These are phyloP conservation scores for Mycosphaerella arachidis DNA, from an alignment of 2,329 filamentous ascomycete genomes.

Conservation along the genomic window DNA sequence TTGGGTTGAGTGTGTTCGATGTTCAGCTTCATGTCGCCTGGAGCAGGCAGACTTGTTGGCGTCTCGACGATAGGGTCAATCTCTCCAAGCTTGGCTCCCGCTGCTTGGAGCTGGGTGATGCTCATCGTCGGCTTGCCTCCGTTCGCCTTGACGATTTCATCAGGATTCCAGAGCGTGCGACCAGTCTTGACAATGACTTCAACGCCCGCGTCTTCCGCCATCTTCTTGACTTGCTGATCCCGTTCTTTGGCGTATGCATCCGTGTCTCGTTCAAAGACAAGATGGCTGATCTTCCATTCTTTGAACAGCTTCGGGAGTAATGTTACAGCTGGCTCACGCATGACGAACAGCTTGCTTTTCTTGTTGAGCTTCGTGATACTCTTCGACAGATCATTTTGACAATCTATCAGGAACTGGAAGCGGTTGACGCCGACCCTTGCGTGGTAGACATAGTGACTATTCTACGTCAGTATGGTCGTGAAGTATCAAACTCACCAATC, in stretches of 20 bases:
- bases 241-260: conserved; percentile 66
- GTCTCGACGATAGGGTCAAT: conserved; percentile 59
- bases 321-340: conserved; percentile 68
- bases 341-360: conserved; percentile 65
- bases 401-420: conserved; percentile 73
- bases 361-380: conserved; percentile 65
- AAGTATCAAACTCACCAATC: background rate
- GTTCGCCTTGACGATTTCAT: conserved; percentile 62
- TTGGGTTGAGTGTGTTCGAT: conserved; percentile 55
- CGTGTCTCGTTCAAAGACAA: conserved; percentile 76
- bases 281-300: conserved; percentile 67
- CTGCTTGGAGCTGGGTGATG: conserved; percentile 60
- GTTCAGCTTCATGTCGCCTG: conserved; percentile 56
- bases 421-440: conserved; percentile 66
- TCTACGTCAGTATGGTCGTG: conserved; percentile 36
- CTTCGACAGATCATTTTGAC: conserved; percentile 64
- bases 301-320: conserved; percentile 68
- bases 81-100: conserved; percentile 58
- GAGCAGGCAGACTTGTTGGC: conserved; percentile 59
- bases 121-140: conserved; percentile 70
- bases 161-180: conserved; percentile 69
- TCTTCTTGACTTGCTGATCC: conserved; percentile 54
- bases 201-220: conserved; percentile 63
- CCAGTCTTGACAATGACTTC: conserved; percentile 62
- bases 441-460: conserved; percentile 73